A percentile compares a stretch with the other conserved stretches of the same genome.
Conservation (phyloP, 164 flowering plant species). For the Euptelea pleiosperma region DNA sequence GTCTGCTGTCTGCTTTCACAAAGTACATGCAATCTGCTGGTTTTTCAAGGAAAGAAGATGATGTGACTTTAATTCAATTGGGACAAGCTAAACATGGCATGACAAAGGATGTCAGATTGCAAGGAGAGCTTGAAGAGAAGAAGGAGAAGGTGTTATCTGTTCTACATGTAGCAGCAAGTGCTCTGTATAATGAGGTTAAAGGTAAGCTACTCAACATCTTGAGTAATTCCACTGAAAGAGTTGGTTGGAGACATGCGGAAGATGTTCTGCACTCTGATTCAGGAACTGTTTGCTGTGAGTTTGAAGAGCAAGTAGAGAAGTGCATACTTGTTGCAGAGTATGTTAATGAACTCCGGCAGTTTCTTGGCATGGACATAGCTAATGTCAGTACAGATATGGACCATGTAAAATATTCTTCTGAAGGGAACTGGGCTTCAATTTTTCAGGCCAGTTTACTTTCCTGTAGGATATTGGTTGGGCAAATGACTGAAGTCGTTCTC, state of each 20-base stretch:
- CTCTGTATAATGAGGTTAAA: conserved; percentile 60
- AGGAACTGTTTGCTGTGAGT: conserved; percentile 41
- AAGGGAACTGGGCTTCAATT: conserved; percentile 56
- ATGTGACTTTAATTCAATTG: conserved; percentile 19
- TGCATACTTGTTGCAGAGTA: conserved; percentile 64
- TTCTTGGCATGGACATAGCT: conserved; percentile 27
- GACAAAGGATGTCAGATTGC: conserved; percentile 27
- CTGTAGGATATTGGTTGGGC: conserved; percentile 51
- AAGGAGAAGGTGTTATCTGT: conserved; percentile 50
- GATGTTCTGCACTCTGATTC: conserved; percentile 32
- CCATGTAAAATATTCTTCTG: conserved; percentile 19
- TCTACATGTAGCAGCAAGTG: conserved; percentile 46
- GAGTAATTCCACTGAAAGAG: conserved; percentile 22
- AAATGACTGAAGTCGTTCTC: conserved; percentile 67
- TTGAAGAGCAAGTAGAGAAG: conserved; percentile 87
- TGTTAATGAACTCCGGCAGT: conserved; percentile 46
- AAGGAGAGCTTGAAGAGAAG: conserved; percentile 52
- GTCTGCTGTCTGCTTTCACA: conserved; percentile 55
- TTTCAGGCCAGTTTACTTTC: conserved; percentile 52
- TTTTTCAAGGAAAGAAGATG: conserved; percentile 46
- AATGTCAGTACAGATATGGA: conserved; percentile 23
- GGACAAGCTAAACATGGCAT: conserved; percentile 32
- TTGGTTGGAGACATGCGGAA: conserved; percentile 25
- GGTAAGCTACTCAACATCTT: conserved; percentile 40
- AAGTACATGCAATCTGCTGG: conserved; percentile 65